Conservation (phyloP, 2,329 filamentous ascomycete species). For the Ilyonectria destructans region DNA sequence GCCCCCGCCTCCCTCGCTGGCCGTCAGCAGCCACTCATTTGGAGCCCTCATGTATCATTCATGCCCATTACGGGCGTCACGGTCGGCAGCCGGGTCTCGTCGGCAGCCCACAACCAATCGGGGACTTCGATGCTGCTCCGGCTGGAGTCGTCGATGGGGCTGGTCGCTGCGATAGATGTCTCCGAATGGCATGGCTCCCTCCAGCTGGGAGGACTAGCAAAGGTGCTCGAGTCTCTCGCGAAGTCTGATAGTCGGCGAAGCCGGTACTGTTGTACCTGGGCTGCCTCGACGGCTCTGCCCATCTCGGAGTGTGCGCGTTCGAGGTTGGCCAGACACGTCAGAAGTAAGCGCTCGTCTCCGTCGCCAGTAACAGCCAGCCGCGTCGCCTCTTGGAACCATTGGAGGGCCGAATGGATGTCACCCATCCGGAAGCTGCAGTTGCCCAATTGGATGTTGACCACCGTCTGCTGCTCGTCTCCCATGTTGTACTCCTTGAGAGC, state of each 20-base stretch:
- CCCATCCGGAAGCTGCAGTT: constrained; percentile 52
- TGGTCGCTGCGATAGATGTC: constrained; percentile 34
- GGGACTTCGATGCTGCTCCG: constrained; percentile 38
- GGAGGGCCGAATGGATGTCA: constrained; percentile 49
- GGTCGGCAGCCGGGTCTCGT: constrained; percentile 28
- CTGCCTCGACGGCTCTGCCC: constrained; percentile 47
- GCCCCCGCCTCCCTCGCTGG: background rate
- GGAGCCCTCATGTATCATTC: constrained; percentile 30
- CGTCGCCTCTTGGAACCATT: constrained; percentile 51
- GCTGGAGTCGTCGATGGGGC: constrained; percentile 38
- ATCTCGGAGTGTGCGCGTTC: constrained; percentile 49
- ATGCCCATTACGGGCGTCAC: constrained; percentile 35
- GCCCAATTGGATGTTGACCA: constrained; percentile 52
- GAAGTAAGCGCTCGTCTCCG: constrained; percentile 52
- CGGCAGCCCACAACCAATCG: constrained; percentile 45
- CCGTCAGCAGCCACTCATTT: constrained; percentile 33
- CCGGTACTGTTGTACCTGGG: constrained; percentile 48
- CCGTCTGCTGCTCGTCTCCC: constrained; percentile 52
- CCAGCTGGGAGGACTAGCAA: constrained; percentile 37
- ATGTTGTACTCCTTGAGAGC: constrained; percentile 51
- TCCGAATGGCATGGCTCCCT: constrained; percentile 33
- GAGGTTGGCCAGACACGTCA: constrained; percentile 54
- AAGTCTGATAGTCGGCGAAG: constrained; percentile 51
- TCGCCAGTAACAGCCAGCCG: constrained; percentile 48
- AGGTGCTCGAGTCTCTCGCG: constrained; percentile 48